These are phyloP conservation scores for Phytophthora sp. DNA, from an alignment of 352 stramenopile species.

Conservation along the genomic window DNA sequence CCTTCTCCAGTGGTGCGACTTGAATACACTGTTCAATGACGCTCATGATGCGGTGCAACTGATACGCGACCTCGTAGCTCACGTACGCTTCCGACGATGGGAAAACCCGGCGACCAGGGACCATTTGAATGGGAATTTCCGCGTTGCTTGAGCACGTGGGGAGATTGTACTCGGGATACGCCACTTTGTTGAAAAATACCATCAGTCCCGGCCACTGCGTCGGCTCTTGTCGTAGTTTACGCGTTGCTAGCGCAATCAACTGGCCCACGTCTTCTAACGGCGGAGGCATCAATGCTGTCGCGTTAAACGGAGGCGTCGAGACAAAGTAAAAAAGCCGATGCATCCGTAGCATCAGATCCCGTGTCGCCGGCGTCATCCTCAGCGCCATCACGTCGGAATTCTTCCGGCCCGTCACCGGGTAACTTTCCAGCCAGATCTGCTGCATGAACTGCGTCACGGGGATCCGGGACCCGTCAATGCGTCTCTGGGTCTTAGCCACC, in stretches of 20 bases:
- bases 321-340: constrained; percentile 82
- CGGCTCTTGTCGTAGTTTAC: constrained; percentile 48
- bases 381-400: constrained; percentile 57
- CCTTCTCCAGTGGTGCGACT: constrained; percentile 41
- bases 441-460: constrained; percentile 67
- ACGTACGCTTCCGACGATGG: constrained; percentile 58
- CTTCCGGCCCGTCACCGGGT: constrained; percentile 41
- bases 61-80: constrained; percentile 69
- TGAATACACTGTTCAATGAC: constrained; percentile 52
- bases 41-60: constrained; percentile 58
- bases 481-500: constrained; percentile 62
- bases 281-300: constrained; percentile 24
- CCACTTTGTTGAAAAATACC: constrained; percentile 73
- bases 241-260: constrained; percentile 33
- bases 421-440: constrained; percentile 56
- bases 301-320: constrained; percentile 43
- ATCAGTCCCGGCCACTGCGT: constrained; percentile 79
- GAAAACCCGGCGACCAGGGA: constrained; percentile 47
- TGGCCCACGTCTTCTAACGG: constrained; percentile 24
- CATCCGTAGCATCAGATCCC: constrained; percentile 69
- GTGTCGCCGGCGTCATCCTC: constrained; percentile 44
- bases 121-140: constrained; percentile 3
- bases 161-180: constrained; percentile 63
- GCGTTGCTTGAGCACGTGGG: constrained; percentile 18
- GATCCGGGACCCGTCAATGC: constrained; percentile 76